These are phyloP conservation scores for Globisporangium takayamanum DNA, from an alignment of 352 stramenopile species.

Conservation along the genomic window DNA sequence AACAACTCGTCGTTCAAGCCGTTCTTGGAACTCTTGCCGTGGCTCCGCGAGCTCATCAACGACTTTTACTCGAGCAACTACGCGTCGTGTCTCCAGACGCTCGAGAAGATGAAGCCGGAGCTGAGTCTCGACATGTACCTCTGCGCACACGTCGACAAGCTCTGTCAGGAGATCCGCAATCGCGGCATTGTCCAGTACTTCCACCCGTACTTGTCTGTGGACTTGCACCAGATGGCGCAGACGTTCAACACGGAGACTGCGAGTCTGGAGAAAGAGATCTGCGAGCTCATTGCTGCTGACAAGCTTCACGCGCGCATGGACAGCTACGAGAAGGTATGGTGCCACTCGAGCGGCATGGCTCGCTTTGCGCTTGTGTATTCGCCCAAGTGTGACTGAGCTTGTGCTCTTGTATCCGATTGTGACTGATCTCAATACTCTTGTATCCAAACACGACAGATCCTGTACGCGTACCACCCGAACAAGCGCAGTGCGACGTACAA, in stretches of 20 bases:
- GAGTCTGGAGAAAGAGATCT: conserved; percentile 73
- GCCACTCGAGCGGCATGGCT: no score
- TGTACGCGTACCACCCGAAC: conserved; percentile 78
- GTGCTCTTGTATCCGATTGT: neutral
- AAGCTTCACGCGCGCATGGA: conserved; percentile 83
- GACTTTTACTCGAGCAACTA: conserved; percentile 89
- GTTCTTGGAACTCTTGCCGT: conserved; percentile 83
- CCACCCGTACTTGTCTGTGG: conserved; percentile 81
- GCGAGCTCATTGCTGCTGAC: conserved; percentile 61
- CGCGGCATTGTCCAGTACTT: conserved; percentile 88
- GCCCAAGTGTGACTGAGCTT: no score
- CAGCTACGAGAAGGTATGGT: conserved; percentile 79
- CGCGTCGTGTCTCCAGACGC: conserved; percentile 60
- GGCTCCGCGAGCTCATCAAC: conserved; percentile 81
- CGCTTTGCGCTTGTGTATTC: no score
- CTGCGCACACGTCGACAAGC: conserved; percentile 55
- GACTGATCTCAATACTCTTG: neutral
- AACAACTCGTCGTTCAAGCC: conserved; percentile 86
- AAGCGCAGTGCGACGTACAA: conserved; percentile 73
- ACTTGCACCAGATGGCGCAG: conserved; percentile 80
- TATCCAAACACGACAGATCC: conserved; percentile 29
- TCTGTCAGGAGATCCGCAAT: conserved; percentile 80
- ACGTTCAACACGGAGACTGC: conserved; percentile 67
- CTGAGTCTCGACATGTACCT: conserved; percentile 80
- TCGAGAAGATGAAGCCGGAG: conserved; percentile 74